Conservation (phyloP, 2,329 filamentous ascomycete genomes). For the Knufia petricola region DNA sequence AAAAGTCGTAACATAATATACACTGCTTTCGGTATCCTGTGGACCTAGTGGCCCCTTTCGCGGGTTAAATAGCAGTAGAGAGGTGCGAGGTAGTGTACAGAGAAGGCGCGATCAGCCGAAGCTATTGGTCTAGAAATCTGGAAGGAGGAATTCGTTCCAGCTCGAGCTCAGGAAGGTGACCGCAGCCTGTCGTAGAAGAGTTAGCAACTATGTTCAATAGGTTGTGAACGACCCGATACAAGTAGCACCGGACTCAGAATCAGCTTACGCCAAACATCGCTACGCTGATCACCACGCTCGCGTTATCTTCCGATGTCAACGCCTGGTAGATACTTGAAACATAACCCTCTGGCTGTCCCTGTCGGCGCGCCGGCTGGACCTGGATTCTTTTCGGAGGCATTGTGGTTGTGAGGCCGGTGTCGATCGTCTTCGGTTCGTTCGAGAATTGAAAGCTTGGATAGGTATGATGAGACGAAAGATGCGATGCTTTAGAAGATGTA, state of each 20-base stretch:
- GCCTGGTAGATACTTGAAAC: constrained; percentile 51
- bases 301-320: constrained; percentile 58
- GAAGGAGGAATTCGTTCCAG: constrained; percentile 58
- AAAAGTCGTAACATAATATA: neutral
- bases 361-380: constrained; percentile 38
- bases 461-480: too few species aligned
- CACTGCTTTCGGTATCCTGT: neutral
- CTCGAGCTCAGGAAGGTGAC: constrained; percentile 59
- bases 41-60: neutral
- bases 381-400: constrained; percentile 57
- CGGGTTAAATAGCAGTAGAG: neutral
- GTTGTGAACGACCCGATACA: neutral
- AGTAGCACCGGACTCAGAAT: neutral
- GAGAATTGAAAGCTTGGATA: too few species aligned
- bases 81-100: neutral
- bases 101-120: neutral
- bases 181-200: constrained; percentile 44
- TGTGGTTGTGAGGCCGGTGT: constrained; percentile 15
- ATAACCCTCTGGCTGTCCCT: constrained; percentile 42
- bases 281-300: constrained; percentile 58
- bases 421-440: too few species aligned
- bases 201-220: neutral
- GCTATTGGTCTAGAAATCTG: constrained; percentile 33
- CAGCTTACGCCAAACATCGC: constrained; percentile 58
- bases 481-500: too few species aligned